Evolutionary conservation across 495 filamentous ascomycete species (phyloP), one percentile per base, ranked within the genome.

Genomic region (Jackrogersella minutella): DNA sequence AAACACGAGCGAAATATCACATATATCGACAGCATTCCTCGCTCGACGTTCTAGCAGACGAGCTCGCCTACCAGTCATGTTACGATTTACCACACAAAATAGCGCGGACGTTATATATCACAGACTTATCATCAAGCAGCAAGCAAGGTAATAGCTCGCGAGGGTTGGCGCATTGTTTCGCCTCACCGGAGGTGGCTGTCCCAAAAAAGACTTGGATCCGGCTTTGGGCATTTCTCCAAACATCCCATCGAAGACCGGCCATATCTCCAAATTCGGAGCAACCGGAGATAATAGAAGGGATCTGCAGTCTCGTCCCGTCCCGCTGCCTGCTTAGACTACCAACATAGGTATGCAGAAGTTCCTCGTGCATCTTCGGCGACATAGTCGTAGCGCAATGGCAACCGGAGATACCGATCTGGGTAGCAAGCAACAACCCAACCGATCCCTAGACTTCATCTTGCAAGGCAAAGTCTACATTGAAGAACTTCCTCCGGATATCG

Each of bases 401-500:
- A 5, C 33, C 17, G 59, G 39, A 24, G 59, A 50, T 33, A 24
- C 6, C 4, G 30, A 47, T 7, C 24, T 11, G n/a, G 49, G 16
- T 10, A 33, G 14, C 37, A 60, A 60, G 26, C 51, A 66, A 9
- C 55, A 47, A 26, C 62, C 62, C 7, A 31, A 43, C n/a, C 28
- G 54, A 33, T 67, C 68, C 17, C 24, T 59, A 2, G 68, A 67
- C 13, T 49, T 46, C 21, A 17, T 59, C n/a, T 22, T 62, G 21
- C 58, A 34, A 10, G 68, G 58, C 1, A 58, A 49, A 19, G 53
- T 67, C 19, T 74, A 72, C 28, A 46, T 72, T 22, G 64, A 71
- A 26, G 62, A 66, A n/a, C 58, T 75, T 5, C 76, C 76, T 3
- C 40, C 60, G 0, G 71, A 78, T 44, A 71, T 73, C 16, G 66